Evolutionary conservation across 257 asterid species (phyloP), one percentile per base, ranked within the genome.

Genomic region (Jaltomata sinuosa): DNA sequence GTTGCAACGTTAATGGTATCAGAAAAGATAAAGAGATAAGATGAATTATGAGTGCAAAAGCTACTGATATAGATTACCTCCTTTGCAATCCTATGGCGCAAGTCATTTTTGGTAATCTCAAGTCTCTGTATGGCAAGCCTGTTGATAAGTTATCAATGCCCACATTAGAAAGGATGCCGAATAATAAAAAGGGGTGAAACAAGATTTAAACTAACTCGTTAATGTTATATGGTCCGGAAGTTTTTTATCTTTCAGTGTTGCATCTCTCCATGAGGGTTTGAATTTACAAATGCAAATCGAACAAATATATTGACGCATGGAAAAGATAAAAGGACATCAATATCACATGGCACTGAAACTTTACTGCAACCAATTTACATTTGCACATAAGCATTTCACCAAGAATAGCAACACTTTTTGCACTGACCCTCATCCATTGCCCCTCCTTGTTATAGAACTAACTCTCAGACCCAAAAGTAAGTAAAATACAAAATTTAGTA

Each of bases 111-210:
- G 22, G 97, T 89, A 62, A 91, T 88, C 91, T 96, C 99, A 86
- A 94, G 92, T 87, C 98, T 93, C 91, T 93, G 99, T 89, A 96
- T 92, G 72, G 98, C 95, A 90, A 96, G 93, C 91, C 98, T 96
- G 86, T 27, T 59, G 85, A 85, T 42, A 82, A 84, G 81, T 49
- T 82, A 84, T 15, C 53, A 80, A 79, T 87, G 83, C 83, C 79
- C 82, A 84, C 80, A 62, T 81, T 62, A 55, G 84, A 53, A 83
- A 68, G 38, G 67, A 79, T 40, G 38, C 6, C 10, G 15, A 65
- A 65, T 62, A 21, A 47, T 27, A 16, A 27, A 76, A 76, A 14
- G 29, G 45, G 40, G 22, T 5, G 45, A 77, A 49, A 76, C 8
- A 76, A 47, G 62, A 49, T 27, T 27, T 16, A 76, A 49, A 77